Evolutionary conservation across 1,139 yeast species (phyloP), one percentile per base, ranked within the genome.

Genomic region (Hemisphaericaspora xylanilytica): DNA sequence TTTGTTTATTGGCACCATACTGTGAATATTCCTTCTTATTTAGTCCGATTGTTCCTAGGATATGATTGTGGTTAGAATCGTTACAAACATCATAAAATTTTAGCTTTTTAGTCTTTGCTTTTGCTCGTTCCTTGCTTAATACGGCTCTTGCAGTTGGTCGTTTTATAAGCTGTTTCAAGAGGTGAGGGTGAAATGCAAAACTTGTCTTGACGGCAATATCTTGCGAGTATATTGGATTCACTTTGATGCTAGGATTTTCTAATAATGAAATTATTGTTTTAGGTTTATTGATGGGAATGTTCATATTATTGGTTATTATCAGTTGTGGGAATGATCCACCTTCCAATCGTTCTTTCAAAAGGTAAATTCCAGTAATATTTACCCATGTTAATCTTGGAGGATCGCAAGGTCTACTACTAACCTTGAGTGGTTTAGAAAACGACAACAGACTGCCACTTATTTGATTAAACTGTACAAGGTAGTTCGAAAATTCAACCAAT

Each of bases 31-130:
- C 62, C 39, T 49, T 52, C 28, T 53, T 50, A 33, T 47, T 51
- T 13, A 59, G 45, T 22, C 61, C 56, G 16, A 58, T 39, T 42
- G 59, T 50, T 32, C 71, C 51, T 11, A 72, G 61, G 22, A 51
- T 54, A 27, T 53, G 59, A 29, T 70, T 58, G 54, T 84, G 92
- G 6, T 56, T 53, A 3, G 48, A 35, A 35, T 75, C 67, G 33
- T 67, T 64, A 52, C 92, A 84, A 5, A 75, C 72, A 9, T 76
- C 76, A 40, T 67, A 62, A 50, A 78, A 82, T 3, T 78, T 76
- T 16, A 60, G 53, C 8, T 55, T 50, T 1, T 56, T 47, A 0
- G 78, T 67, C 21, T 65, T 66, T 14, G 61, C 39, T 30, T 55
- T 52, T 0, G 73, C 67, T 36, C 75, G 63, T 41, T 75, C 75